Evolutionary conservation across 176 grass and related monocot genomes (phyloP), one percentile per base, ranked within the genome.

Genomic region (Oryza coarctata): DNA sequence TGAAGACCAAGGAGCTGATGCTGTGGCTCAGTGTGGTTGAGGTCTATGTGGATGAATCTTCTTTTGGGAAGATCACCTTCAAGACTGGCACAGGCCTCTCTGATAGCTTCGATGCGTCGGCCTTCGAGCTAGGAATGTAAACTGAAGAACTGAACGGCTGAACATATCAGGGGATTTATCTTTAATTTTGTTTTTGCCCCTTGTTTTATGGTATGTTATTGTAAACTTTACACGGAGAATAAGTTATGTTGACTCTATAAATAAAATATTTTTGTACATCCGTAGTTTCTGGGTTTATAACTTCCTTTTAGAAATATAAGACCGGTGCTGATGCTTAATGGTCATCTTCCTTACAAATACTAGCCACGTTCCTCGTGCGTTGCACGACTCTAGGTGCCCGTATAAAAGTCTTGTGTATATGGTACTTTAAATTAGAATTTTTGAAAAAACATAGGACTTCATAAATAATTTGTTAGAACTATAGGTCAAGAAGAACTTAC

Each of bases 1-100:
- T 79, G 61, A 79, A 79, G 76, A 79, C 61, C 9, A 65, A 79
- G 10, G 76, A 79, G 10, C 2, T 49, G 0, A 49, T 45, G 43
- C 0, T 45, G 13, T 45, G 43, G 43, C 43, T 45, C 43, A 45
- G 43, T 12, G 62, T 65, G 76, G 62, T 79, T 7, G 76, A 79
- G 62, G 39, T 79, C 7, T 33, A 79, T 5, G 76, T 66, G 12
- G 39, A 79, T 14, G 23, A 79, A 35, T 26, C 75, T 5, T 77
- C n/a, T 63, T 2, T 57, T 3, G 57, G 58, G 5, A 77, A 77
- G 62, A 17, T 79, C 18, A 66, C 39, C 15, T 31, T 79, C 60
- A 79, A 65, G 39, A 79, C 39, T 5, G 25, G 61, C 38, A 66
- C 45, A 17, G 45, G 45, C 0, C 9, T 45, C 9, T 47, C 76